Conservation (phyloP, 257 asterid genomes). For the Pogostemon cablin region DNA sequence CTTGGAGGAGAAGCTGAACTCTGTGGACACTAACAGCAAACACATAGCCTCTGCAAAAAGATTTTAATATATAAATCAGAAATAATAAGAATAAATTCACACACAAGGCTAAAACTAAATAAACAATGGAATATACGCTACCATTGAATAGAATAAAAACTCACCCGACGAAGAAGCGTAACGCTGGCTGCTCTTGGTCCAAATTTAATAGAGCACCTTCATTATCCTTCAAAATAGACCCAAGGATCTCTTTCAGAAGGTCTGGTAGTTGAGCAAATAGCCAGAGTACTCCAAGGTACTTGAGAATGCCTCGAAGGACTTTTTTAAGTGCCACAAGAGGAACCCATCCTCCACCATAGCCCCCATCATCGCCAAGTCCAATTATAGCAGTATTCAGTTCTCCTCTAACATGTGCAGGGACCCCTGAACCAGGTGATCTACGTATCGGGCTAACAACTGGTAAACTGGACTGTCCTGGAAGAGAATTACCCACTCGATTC, state of each 20-base stretch:
- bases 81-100: conserved; percentile 27
- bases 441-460: conserved; percentile 61
- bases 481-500: conserved; percentile 72
- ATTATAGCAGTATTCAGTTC: conserved; percentile 97
- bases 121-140: background rate
- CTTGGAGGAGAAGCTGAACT: conserved; percentile 99
- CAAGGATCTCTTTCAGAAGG: conserved; percentile 91
- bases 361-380: conserved; percentile 99
- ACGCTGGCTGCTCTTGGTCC: conserved; percentile 99
- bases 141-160: background rate
- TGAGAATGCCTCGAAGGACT: conserved; percentile 95
- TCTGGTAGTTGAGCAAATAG: conserved; percentile 97
- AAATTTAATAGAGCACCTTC: conserved; percentile 95
- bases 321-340: conserved; percentile 97
- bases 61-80: conserved; percentile 29
- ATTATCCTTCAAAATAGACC: conserved; percentile 94
- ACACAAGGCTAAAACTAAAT: conserved; percentile 13
- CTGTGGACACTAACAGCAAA: conserved; percentile 99
- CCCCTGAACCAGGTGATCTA: conserved; percentile 80
- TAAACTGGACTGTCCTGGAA: conserved; percentile 64
- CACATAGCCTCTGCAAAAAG: conserved; percentile 80
- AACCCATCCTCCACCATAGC: conserved; percentile 99
- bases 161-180: conserved; percentile 99
- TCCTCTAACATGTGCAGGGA: conserved; percentile 96
- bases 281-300: conserved; percentile 99